A percentile compares a stretch with the other conserved stretches of the same genome.
These are phyloP conservation scores for Berkeleyomyces rouxiae DNA, from an alignment of 2,329 filamentous ascomycete genomes.

Conservation along the genomic window DNA sequence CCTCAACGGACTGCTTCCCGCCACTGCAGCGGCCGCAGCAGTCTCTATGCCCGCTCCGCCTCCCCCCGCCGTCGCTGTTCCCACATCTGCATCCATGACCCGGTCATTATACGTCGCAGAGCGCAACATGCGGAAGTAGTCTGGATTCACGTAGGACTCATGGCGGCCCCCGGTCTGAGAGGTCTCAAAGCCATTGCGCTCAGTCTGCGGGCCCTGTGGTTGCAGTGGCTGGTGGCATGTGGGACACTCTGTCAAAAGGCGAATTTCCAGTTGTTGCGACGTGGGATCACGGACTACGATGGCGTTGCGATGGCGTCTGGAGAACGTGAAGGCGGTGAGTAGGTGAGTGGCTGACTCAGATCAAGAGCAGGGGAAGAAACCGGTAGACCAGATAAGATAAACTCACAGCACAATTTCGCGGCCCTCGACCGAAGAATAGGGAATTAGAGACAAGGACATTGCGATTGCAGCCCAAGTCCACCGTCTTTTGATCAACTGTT, in stretches of 20 bases:
- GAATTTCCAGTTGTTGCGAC: slow-evolving; percentile 72
- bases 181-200: slow-evolving; percentile 25
- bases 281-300: slow-evolving; percentile 80
- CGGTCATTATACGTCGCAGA: slow-evolving; percentile 21
- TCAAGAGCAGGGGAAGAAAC: not conserved
- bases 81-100: slow-evolving; percentile 17
- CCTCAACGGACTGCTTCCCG: not conserved
- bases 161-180: slow-evolving; percentile 21
- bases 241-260: slow-evolving; percentile 67
- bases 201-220: slow-evolving; percentile 32
- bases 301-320: slow-evolving; percentile 77
- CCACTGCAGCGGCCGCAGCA: not conserved
- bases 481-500: not conserved
- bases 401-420: slow-evolving; percentile 68
- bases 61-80: slow-evolving; percentile 24
- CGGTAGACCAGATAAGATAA: slow-evolving; percentile 8
- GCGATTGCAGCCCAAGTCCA: not conserved
- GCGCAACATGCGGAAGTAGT: slow-evolving; percentile 91
- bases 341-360: not conserved
- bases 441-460: slow-evolving; percentile 48
- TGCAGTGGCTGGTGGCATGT: slow-evolving; percentile 65
- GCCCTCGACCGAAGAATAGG: slow-evolving; percentile 55
- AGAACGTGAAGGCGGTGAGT: not conserved
- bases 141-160: slow-evolving; percentile 67
- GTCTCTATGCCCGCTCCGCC: not conserved